Evolutionary conservation across 345 rosid genomes (phyloP).

Genomic region (Laguncularia racemosa): DNA sequence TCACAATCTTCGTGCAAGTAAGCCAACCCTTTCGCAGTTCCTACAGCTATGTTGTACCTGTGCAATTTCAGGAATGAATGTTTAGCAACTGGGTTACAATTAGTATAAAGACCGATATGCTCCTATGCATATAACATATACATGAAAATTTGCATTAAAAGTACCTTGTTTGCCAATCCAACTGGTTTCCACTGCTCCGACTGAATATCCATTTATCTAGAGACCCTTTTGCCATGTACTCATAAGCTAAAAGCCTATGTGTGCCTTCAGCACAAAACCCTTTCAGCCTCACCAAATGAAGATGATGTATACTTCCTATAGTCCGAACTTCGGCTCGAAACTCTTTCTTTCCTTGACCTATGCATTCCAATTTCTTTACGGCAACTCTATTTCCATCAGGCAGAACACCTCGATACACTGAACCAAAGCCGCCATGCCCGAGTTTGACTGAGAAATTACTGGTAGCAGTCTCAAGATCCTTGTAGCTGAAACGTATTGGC

Average conservation of each 20-base stretch:
- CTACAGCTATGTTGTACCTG: constrained; percentile 54
- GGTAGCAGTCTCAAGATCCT: constrained; percentile 74
- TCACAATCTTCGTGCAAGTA: constrained; percentile 92
- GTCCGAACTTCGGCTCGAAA: constrained; percentile 91
- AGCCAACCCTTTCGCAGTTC: constrained; percentile 88
- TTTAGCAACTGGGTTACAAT: no score
- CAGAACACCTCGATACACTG: constrained; percentile 72
- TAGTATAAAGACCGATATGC: no score
- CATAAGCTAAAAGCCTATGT: constrained; percentile 79
- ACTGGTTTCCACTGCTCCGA: constrained; percentile 30
- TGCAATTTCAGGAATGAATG: no score
- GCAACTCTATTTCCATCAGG: constrained; percentile 75
- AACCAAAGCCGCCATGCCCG: constrained; percentile 96
- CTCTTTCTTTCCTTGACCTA: constrained; percentile 95
- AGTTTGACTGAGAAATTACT: constrained; percentile 69
- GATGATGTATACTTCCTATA: constrained; percentile 91
- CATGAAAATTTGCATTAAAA: no score
- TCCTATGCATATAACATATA: no score
- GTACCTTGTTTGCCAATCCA: constrained; percentile 67
- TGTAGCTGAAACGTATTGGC: constrained; percentile 73
- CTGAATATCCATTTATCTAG: constrained; percentile 88
- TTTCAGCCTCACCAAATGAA: constrained; percentile 70
- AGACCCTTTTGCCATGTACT: constrained; percentile 78
- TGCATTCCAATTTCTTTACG: constrained; percentile 90
- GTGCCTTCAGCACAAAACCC: constrained; percentile 91